Base-by-base conservation (phyloP, 306 rosid species). In the Rosa lucieae region DNA sequence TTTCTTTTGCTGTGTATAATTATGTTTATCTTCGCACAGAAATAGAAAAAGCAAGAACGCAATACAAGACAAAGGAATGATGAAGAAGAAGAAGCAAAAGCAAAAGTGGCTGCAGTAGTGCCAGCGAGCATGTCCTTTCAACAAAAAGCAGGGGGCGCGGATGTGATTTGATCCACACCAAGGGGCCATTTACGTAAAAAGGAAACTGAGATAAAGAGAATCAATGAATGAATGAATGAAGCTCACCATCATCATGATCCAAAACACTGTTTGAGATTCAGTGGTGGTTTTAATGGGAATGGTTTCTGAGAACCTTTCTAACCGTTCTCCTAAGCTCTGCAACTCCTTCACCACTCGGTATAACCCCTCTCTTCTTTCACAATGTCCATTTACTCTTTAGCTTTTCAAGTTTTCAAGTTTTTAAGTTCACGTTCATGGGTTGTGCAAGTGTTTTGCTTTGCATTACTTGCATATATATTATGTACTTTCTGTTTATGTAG, bases 281-380 rank as follows among this genome's bases (percentile, higher is more conserved):
- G 63, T 26, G 75, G 32, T 53, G 42, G 70, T 18, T 68, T 20
- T 55, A 68, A 82, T 70, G 46, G 69, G 72, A 5, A 92, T 93
- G 93, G 91, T 89, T 81, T 91, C 94, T 65, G 92, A 91, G 55
- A 84, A 68, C 84, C 70, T 89, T 5, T 84, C 89, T 63, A 78
- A 81, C 76, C 89, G 85, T 80, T 84, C 94, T 48, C 91, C 96
- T 20, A 91, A 83, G 80, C 84, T 91, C 76, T 86, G 86, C 88
- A 91, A 88, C 82, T 85, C 97, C 82, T 93, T 90, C 88, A 89
- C 93, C 71, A 87, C 98, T 61, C 85, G 98, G 97, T 93, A 88
- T 32, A 32, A 63, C 37, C 42, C 43, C 40, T 63, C 43, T 61
- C 62, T 63, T 32, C n/a, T 32, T 63, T 29, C 69, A 32, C 10